Base-by-base conservation (phyloP, 768 basidiomycete genomes). In the Galerina sulciceps region DNA sequence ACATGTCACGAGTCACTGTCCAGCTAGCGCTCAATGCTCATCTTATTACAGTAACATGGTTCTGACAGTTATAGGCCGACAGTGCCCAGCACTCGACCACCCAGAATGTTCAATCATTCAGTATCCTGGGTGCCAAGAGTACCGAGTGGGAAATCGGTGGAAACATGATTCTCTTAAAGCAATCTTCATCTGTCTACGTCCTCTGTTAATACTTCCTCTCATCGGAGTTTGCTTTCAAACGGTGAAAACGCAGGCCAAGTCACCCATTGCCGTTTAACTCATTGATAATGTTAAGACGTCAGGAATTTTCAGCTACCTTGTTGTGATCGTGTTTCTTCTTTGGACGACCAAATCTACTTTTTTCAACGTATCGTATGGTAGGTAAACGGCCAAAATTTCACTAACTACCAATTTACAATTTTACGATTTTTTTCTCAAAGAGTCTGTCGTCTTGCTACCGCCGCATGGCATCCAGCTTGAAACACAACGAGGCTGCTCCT, bases 381-480 rank as follows among this genome's bases (percentile, higher is more conserved):
- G 14, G 47, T 53, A 23, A 36, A 5, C 4, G 8, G 26, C 58
- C 10, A 46, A n/a, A n/a, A n/a, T 37, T 40, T 36, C 18, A 14
- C 31, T 42, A 42, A 26, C 46, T 15, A 26, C 14, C 14, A 22
- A 20, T 20, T 26, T 38, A 47, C 11, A 3, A 34, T 34, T 50
- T 31, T 52, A 48, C 40, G n/a, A 17, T 38, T 23, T 11, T 20
- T 35, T 9, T 43, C n/a, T n/a, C n/a, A n/a, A n/a, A 93, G 91
- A 93, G 73, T 91, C 89, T 17, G 74, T 93, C 4, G 71, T 91
- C 42, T 76, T 89, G 37, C 69, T 92, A 44, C 86, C 87, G 8
- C 75, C 79, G 1, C 84, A 89, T 53, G 91, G 91, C 10, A 75
- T 94, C 41, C 92, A 93, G 66, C 71, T 93, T 2, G 90, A 93